A percentile compares a stretch with the other conserved stretches of the same genome.
These are phyloP conservation scores for Dovyalis caffra DNA, from an alignment of 345 rosid species.

Conservation along the genomic window DNA sequence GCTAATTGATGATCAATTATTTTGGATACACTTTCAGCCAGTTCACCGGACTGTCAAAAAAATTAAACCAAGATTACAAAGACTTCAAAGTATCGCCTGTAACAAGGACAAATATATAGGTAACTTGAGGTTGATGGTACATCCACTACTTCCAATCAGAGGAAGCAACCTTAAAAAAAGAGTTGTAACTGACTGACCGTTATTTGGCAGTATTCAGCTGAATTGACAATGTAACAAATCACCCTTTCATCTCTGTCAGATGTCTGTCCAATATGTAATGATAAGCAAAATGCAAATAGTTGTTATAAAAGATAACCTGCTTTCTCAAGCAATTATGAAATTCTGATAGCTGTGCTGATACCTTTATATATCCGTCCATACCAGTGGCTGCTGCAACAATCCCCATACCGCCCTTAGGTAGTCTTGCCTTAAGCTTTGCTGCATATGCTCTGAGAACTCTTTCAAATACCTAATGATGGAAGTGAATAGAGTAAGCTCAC, in stretches of 20 bases:
- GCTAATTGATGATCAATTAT: slow-evolving; percentile 83
- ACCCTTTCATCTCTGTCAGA: slow-evolving; percentile 92
- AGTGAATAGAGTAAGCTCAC: slow-evolving; percentile 4
- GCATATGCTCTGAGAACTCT: slow-evolving; percentile 89
- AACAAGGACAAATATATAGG: not conserved
- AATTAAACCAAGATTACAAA: slow-evolving; percentile 25
- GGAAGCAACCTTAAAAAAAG: too few relatives aligned
- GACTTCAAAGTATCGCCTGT: not conserved
- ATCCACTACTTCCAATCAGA: not conserved
- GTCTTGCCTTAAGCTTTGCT: slow-evolving; percentile 74
- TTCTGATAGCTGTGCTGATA: slow-evolving; percentile 12
- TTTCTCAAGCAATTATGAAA: not conserved
- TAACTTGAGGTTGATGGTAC: not conserved
- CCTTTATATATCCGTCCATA: slow-evolving; percentile 97
- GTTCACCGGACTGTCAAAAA: slow-evolving; percentile 74
- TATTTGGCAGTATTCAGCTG: slow-evolving; percentile 91
- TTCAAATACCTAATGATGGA: slow-evolving; percentile 74
- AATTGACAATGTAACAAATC: slow-evolving; percentile 91
- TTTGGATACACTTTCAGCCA: slow-evolving; percentile 93
- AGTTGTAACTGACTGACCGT: slow-evolving; percentile 73
- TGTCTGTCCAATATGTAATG: slow-evolving; percentile 47
- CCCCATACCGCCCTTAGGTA: slow-evolving; percentile 94
- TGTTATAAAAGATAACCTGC: not conserved
- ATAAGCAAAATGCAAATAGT: not conserved
- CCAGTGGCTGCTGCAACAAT: slow-evolving; percentile 99